phyloP scores from a whole-genome alignment of 2,329 filamentous ascomycete species.

The Monilinia aucupariae region DNA sequence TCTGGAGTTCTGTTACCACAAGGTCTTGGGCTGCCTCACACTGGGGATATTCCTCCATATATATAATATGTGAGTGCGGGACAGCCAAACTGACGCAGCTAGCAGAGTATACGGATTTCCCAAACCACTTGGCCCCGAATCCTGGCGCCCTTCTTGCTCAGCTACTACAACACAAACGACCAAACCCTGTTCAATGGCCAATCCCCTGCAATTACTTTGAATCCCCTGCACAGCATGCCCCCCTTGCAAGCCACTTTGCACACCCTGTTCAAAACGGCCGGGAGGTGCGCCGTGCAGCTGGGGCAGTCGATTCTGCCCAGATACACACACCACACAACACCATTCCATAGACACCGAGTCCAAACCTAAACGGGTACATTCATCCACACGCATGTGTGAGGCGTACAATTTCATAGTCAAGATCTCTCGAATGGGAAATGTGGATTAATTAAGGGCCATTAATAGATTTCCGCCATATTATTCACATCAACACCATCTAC shows the following conservation, averaged over 20 bases:
- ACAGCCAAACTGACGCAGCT: conserved; percentile 25
- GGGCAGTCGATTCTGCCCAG: conserved; percentile 13
- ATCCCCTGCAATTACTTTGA: conserved; percentile 5
- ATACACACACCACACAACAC: background rate
- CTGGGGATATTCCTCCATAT: conserved; percentile 28
- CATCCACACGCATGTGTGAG: conserved; percentile 15
- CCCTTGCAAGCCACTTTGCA: conserved; percentile 14
- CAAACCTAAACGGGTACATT: conserved; percentile 15
- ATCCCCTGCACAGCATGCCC: conserved; percentile 17
- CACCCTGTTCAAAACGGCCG: conserved; percentile 18
- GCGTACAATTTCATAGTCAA: conserved; percentile 14
- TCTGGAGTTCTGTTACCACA: conserved; percentile 21
- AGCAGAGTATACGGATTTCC: conserved; percentile 29
- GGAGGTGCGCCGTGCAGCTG: conserved; percentile 17
- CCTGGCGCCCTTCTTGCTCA: conserved; percentile 23
- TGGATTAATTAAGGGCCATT: conserved; percentile 30
- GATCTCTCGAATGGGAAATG: conserved; percentile 16
- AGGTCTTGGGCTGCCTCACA: conserved; percentile 21
- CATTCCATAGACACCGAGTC: conserved; percentile 11
- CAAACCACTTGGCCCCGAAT: conserved; percentile 24
- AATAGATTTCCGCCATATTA: conserved; percentile 24
- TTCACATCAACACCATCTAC: background rate
- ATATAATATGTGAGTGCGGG: conserved; percentile 30
- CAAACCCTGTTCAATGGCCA: conserved; percentile 15
- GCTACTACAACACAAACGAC: conserved; percentile 24